Base-by-base conservation (phyloP, 768 basidiomycete species). In the Podaxis sp. region DNA sequence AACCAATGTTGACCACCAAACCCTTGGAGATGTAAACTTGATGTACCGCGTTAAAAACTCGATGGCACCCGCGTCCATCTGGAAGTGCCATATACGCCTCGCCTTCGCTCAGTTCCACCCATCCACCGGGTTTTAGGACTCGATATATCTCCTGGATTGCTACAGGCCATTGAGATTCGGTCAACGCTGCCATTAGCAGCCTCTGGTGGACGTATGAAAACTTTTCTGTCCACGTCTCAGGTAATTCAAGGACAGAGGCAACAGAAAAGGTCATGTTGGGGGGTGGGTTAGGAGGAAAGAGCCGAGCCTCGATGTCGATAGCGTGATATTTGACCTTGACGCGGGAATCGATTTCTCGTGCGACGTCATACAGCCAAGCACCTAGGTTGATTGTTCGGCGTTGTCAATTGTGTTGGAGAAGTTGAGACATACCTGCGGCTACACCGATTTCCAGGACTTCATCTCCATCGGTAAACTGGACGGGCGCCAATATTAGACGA, bases 231-330 rank as follows among this genome's bases (percentile, higher is more conserved):
- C 59, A 61, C 27, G 38, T 21, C 27, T 47, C 35, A 18, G 59
- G 59, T 16, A 61, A 25, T 10, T 51, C 59, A 10, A 53, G 52
- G 21, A 53, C 59, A 6, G 59, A 36, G 32, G 40, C 44, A 6
- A 46, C 35, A 13, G 59, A 61, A 35, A 61, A 61, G 23, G 59
- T 44, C 36, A 61, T 23, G 40, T 61, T 61, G 9, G n/a, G 3
- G 38, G 59, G 52, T 11, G 44, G 59, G 18, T 53, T 32, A 23
- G 52, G 50, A 4, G 69, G 68, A 55, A 69, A 69, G n/a, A 64
- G 63, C 5, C 66, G 61, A 6, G 58, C 55, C 44, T 64, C 61
- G 46, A 65, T 65, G 61, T 69, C 68, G 44, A 69, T 56, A 35
- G 62, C 66, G 38, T 64, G 60, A 42, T 65, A 59, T 13, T 58